Evolutionary conservation across 495 filamentous ascomycete genomes (phyloP), one percentile per base, ranked within the genome.

Genomic region (Penicillium crystallinum): DNA sequence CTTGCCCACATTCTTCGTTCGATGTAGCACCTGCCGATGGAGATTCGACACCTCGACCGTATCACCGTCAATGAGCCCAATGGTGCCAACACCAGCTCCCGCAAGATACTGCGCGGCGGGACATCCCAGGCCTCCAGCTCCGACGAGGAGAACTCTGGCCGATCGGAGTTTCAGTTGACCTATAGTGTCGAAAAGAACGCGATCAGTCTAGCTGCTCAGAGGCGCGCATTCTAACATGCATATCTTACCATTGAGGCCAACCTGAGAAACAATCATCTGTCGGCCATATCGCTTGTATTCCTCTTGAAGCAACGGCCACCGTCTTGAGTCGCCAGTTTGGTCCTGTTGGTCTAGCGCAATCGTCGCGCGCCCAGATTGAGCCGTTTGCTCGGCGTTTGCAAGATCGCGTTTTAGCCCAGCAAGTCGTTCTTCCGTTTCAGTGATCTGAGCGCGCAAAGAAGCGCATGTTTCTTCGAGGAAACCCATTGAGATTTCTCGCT

Each of bases 101-200:
- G 90, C 88, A 2, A 97, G 77, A 64, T 98, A 98, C 25, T 85
- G 79, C 23, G 91, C 89, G 21, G 93, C 90, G 5, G 93, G 93
- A 60, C 89, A 98, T 35, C 93, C 93, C 17, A 98, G 68, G 2
- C 93, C 93, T 7, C 93, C 93, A 18, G 86, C 80, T n/a, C 93
- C 93, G n/a, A 98, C 81, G 44, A 98, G 79, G 31, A 97, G 75
- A 1, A 96, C 82, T 11, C 76, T 80, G 4, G 86, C 72, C 12
- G 76, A 71, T 61, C 85, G 87, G 14, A 97, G 79, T 37, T 77
- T 79, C 1, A 95, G 77, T 73, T 98, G 93, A 9, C 88, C 89
- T 90, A 39, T 8, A 19, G 18, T 17, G 40, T 64, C 38, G 45
- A 46, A 15, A 54, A 49, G 34, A 39, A 40, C 53, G 49, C 50